These are phyloP conservation scores for Rubia balearica DNA, from an alignment of 305 asterid genomes.

Conservation along the genomic window DNA sequence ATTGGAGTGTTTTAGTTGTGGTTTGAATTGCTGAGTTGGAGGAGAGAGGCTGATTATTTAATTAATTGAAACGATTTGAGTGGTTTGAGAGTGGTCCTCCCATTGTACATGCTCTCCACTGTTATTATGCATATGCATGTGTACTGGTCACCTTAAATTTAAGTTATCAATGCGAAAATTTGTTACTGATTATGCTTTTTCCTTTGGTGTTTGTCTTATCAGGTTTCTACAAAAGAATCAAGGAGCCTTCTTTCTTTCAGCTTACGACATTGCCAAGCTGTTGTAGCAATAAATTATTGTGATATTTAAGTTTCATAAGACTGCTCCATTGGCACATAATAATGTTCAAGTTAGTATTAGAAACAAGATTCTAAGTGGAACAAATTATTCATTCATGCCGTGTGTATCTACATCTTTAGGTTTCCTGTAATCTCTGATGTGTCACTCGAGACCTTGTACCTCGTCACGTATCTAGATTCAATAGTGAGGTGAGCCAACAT, in stretches of 20 bases:
- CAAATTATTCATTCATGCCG: not conserved
- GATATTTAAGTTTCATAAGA: not conserved
- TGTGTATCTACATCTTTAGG: not conserved
- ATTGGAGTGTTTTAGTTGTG: too few relatives aligned
- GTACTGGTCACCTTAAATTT: not conserved
- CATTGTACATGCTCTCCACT: too few relatives aligned
- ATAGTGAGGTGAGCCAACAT: too few relatives aligned
- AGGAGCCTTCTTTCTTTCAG: constrained; percentile 47
- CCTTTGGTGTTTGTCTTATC: constrained; percentile 11
- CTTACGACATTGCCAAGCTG: constrained; percentile 37
- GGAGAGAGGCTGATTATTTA: too few relatives aligned
- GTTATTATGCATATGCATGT: not conserved
- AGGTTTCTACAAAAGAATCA: constrained; percentile 75
- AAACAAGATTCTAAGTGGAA: not conserved
- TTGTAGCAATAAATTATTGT: constrained; percentile 9
- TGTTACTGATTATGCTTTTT: not conserved
- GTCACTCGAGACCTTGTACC: too few relatives aligned
- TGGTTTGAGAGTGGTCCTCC: too few relatives aligned
- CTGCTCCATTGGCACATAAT: not conserved
- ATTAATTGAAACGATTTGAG: too few relatives aligned
- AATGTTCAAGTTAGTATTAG: not conserved
- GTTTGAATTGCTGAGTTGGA: too few relatives aligned
- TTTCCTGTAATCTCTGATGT: too few relatives aligned
- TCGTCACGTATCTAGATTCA: too few relatives aligned
- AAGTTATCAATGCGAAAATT: not conserved